Conservation (phyloP, 2,329 filamentous ascomycete species). For the Aspergillus phoenicis region DNA sequence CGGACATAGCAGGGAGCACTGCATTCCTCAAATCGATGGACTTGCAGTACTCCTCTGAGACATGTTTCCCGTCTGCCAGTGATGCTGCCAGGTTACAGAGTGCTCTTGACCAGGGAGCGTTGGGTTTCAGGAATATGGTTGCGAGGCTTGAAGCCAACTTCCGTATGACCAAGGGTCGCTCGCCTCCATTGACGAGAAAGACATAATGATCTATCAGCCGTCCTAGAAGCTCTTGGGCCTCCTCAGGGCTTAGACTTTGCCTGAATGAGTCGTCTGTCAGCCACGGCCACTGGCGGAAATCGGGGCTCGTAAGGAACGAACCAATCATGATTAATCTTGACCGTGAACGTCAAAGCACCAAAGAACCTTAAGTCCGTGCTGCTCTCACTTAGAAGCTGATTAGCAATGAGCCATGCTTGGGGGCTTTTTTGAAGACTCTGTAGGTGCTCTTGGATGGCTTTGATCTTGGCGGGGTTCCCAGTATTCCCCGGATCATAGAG, state of each 20-base stretch:
- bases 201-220: constrained; percentile 49
- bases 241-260: constrained; percentile 39
- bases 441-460: constrained; percentile 70
- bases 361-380: constrained; percentile 85
- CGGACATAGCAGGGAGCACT: constrained; percentile 41
- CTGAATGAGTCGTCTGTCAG: constrained; percentile 25
- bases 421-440: constrained; percentile 77
- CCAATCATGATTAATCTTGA: constrained; percentile 94
- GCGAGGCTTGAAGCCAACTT: constrained; percentile 51
- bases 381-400: constrained; percentile 68
- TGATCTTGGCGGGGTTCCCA: constrained; percentile 46
- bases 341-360: constrained; percentile 85
- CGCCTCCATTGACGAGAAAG: constrained; percentile 40
- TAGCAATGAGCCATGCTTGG: constrained; percentile 83
- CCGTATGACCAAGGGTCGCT: constrained; percentile 46
- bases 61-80: constrained; percentile 40
- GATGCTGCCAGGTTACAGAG: constrained; percentile 42
- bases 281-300: no score
- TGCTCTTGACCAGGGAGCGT: constrained; percentile 42
- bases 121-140: constrained; percentile 46
- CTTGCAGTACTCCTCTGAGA: constrained; percentile 37
- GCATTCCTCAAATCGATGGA: constrained; percentile 33
- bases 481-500: constrained; percentile 50
- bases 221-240: constrained; percentile 39
- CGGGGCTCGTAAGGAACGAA: constrained; percentile 41